phyloP scores from a whole-genome alignment of 768 basidiomycete genomes.

The Pholiota molesta region DNA sequence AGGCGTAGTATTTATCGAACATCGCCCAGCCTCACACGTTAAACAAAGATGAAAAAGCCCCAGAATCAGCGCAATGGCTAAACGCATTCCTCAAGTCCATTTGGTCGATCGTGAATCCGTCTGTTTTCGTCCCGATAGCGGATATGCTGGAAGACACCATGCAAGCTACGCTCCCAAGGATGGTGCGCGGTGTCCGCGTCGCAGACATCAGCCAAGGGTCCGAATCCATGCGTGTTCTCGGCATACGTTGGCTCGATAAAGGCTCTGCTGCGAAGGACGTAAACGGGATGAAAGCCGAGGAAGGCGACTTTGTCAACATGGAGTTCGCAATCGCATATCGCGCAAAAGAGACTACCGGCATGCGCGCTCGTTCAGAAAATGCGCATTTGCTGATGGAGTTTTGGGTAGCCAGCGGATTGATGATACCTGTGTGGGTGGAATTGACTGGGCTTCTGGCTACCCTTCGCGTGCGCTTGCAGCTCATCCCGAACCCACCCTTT shows the following conservation, averaged over 20 bases:
- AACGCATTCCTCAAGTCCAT: slow-evolving; percentile 62
- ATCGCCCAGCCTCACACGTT: neutral
- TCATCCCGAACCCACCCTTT: slow-evolving; percentile 74
- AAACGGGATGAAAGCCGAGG: slow-evolving; percentile 37
- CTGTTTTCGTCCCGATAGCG: slow-evolving; percentile 55
- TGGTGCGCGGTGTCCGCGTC: slow-evolving; percentile 65
- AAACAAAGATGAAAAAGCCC: slow-evolving; percentile 21
- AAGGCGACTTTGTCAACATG: slow-evolving; percentile 61
- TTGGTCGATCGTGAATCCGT: slow-evolving; percentile 79
- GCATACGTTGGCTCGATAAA: slow-evolving; percentile 54
- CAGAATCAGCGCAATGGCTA: slow-evolving; percentile 57
- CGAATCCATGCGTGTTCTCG: slow-evolving; percentile 70
- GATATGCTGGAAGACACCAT: slow-evolving; percentile 69
- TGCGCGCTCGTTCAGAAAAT: slow-evolving; percentile 53
- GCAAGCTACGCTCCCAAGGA: slow-evolving; percentile 52
- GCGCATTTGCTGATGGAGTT: slow-evolving; percentile 73
- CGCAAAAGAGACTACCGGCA: slow-evolving; percentile 48
- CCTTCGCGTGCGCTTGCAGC: slow-evolving; percentile 67
- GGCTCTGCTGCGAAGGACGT: slow-evolving; percentile 29
- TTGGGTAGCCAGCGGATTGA: slow-evolving; percentile 48
- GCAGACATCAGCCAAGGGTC: slow-evolving; percentile 71
- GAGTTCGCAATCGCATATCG: slow-evolving; percentile 75
- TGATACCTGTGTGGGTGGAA: slow-evolving; percentile 73
- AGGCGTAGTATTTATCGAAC: neutral
- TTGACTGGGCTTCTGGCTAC: slow-evolving; percentile 67